Base-by-base conservation (phyloP, 306 rosid species). In the Comarum palustre region DNA sequence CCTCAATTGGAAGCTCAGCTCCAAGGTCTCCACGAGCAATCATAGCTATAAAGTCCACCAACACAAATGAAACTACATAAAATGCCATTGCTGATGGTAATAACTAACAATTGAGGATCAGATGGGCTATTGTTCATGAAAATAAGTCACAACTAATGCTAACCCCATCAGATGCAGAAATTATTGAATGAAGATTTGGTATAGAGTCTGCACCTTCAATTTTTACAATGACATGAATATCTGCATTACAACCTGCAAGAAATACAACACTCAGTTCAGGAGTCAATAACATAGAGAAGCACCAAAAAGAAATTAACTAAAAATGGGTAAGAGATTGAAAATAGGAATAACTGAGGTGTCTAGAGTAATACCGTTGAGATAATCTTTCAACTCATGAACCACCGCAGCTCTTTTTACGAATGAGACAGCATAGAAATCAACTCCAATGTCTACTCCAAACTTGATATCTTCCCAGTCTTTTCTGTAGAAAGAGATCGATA, bases 11-110 rank as follows among this genome's bases (percentile, higher is more conserved):
- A 79, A 91, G 99, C 78, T 94, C 99, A 75, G 99, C 99, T 77
- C 99, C 99, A 75, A 94, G 99, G 84, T 94, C 99, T 78, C 98
- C 98, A 63, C 97, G 99, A 87, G 99, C 99, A 73, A 89, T 96
- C 99, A 94, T 91, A 34, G 97, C 99, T 94, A 71, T 66, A 70
- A 82, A 77, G 76, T 59, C 66, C 73, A 79, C 57, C 48, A 27
- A n/a, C 47, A 62, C 74, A 68, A 34, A 51, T 19, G 57, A 60
- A 76, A 64, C 24, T 73, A 63, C 27, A 61, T 75, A 20, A 69
- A 3, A n/a, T 46, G 25, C 7, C 22, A 74, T 25, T 39, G 5
- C 41, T 38, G 31, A 77, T 42, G n/a, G 32, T 46, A n/a, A 68
- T 25, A 46, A 46, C 27, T 34, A 42, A 51, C 11, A 31, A 17